Percentiles rank a stretch among this genome's conserved stretches.
Evolutionary conservation across 768 basidiomycete species (phyloP).

Genomic region (Lentinula edodes): DNA sequence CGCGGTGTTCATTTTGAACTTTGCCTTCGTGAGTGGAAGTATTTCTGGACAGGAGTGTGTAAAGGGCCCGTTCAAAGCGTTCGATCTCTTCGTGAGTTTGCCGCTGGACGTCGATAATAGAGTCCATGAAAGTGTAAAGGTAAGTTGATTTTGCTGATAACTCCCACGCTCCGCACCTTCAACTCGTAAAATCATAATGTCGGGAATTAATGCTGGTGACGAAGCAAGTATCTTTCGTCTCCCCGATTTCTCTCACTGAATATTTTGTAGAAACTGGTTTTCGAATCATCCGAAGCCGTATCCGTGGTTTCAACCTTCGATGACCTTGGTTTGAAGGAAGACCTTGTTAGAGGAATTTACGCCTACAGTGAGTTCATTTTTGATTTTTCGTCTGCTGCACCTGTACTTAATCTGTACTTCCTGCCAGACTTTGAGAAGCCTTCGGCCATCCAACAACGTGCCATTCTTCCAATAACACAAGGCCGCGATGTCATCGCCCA

Average conservation of each 20-base stretch:
- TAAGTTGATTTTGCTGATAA: not conserved
- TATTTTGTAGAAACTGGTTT: constrained; percentile 74
- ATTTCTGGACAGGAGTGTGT: constrained; percentile 72
- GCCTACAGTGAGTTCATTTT: constrained; percentile 75
- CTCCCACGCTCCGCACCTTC: constrained; percentile 58
- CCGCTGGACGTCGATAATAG: constrained; percentile 87
- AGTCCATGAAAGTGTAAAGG: constrained; percentile 62
- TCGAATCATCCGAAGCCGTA: constrained; percentile 92
- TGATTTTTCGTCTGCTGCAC: not conserved
- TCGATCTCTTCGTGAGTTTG: constrained; percentile 96
- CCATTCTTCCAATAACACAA: constrained; percentile 93
- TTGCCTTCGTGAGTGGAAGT: constrained; percentile 55
- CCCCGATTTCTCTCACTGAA: constrained; percentile 8
- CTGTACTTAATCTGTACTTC: not conserved
- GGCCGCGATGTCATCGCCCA: constrained; percentile 98
- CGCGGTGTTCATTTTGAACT: constrained; percentile 81
- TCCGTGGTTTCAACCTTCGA: constrained; percentile 87
- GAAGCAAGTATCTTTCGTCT: constrained; percentile 48
- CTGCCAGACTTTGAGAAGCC: constrained; percentile 87
- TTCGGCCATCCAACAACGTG: constrained; percentile 97
- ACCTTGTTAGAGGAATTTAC: constrained; percentile 94
- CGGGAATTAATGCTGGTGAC: constrained; percentile 82
- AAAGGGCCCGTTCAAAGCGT: constrained; percentile 82
- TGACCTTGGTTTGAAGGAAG: constrained; percentile 89
- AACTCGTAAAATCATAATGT: constrained; percentile 51